Base-by-base conservation (phyloP, 768 basidiomycete genomes). In the Suillus fuscotomentosus region DNA sequence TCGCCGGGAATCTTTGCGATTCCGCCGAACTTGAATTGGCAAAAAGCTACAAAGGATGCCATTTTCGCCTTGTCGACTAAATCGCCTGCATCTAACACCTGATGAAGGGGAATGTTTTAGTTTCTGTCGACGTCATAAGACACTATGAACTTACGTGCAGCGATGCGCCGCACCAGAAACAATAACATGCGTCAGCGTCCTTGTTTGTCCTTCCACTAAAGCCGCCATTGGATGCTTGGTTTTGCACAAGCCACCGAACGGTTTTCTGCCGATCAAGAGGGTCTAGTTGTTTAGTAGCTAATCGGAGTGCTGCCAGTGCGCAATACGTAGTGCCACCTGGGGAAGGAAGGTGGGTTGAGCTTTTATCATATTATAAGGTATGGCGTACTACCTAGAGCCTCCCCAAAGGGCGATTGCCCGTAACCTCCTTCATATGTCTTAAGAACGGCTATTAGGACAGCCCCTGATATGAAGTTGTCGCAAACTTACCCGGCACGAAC, bases 251-350 rank as follows among this genome's bases (percentile, higher is more conserved):
- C 95, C 95, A 99, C 36, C 88, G 80, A 36, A 91, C 78, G 0
- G 93, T 92, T 51, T 78, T 73, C 10, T 78, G 70, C 51, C 80
- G 82, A 66, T 90, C 84, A 66, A 51, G 69, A 70, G 57, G 61
- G 45, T 70, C 53, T 43, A 61, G 75, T 67, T 48, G 65, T 22
- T 27, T 62, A 80, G 76, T 62, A 80, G 76, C 60, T 81, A 93
- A 82, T 62, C 85, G 73, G 14, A 96, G 81, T 0, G 91, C 83
- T 1, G 95, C 94, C 34, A 97, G 73, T 0, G 92, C 91, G 68
- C 92, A 96, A 76, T 98, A 99, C 1, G 97, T 97, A 20, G 95
- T 92, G 8, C 97, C 97, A 22, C 96, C 95, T 95, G 68, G 24
- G 22, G 22, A 43, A 66, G 24, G 55, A 42, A 31, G 43, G 22